Base-by-base conservation (phyloP, 768 basidiomycete species). In the Saitozyma podzolica region DNA sequence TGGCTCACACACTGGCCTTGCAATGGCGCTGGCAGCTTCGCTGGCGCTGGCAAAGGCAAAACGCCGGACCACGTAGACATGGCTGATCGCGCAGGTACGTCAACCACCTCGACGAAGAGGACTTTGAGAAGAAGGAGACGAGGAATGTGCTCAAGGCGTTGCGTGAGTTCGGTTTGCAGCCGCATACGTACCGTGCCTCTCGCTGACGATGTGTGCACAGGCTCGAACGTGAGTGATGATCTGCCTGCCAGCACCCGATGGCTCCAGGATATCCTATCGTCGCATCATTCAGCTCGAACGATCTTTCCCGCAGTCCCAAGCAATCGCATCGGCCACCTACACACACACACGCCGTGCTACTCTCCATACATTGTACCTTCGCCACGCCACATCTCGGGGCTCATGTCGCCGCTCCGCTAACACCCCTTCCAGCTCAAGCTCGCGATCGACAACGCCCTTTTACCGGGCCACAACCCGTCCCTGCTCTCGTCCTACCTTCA, bases 401-500 rank as follows among this genome's bases (percentile, higher is more conserved):
- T 42, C 29, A 29, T 29, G 29, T 29, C 29, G 29, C 29, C 7
- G 50, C 19, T 49, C 52, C 39, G 5, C 29, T 29, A 29, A 29
- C 29, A 29, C 29, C 5, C 29, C 16, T n/a, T 10, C 20, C 92
- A 94, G 76, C 84, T 98, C 58, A 94, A 95, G 77, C 84, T 92
- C 50, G 94, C 92, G 2, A 96, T 97, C 56, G 90, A 93, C 73
- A 88, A 88, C 68, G 91, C 91, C 17, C 83, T 95, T 48, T 69
- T 74, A 8, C 60, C 76, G 45, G 45, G 64, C 58, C 14, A 61
- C 61, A 14, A 74, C 16, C 89, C 86, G 64, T 88, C 91, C 72
- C 84, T 98, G 50, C 89, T 91, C 54, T 90, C 94, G 5, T 92
- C 91, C 0, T 97, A 94, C 80, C 82, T 98, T 71, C 94, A 98